Percentiles rank a stretch among this genome's conserved stretches.
These are phyloP conservation scores for Boletellus dicymbophilus DNA, from an alignment of 1,284 basidiomycete genomes.

Conservation along the genomic window DNA sequence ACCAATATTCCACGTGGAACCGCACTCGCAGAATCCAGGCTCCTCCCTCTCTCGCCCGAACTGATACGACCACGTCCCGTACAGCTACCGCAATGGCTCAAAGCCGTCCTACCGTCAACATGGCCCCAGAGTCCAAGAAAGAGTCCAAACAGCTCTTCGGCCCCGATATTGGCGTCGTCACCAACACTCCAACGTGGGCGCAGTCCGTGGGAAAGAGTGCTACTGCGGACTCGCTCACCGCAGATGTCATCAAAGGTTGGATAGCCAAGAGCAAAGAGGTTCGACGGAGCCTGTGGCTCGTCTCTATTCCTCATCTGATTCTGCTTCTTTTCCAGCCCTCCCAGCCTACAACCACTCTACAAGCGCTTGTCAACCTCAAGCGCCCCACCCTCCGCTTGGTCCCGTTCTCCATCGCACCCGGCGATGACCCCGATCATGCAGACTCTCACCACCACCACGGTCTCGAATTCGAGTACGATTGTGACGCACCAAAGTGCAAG, in stretches of 20 bases:
- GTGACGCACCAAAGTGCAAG: constrained; percentile 79
- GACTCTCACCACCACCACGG: constrained; percentile 64
- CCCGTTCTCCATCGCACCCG: constrained; percentile 54
- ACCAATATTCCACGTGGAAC: constrained; percentile 56
- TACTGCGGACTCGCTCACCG: constrained; percentile 30
- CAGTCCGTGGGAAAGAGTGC: constrained; percentile 32
- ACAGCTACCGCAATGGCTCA: constrained; percentile 49
- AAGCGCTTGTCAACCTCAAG: constrained; percentile 90
- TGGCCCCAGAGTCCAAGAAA: constrained; percentile 33
- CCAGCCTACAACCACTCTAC: constrained; percentile 86
- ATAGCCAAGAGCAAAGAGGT: constrained; percentile 86
- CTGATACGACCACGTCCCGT: constrained; percentile 46
- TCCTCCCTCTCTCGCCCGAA: constrained; percentile 50
- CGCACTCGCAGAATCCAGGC: constrained; percentile 51
- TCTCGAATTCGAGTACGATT: constrained; percentile 88
- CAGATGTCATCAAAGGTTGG: constrained; percentile 69
- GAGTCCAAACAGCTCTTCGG: constrained; percentile 61
- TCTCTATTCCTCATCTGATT: background rate
- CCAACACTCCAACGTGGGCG: constrained; percentile 46
- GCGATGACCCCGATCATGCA: constrained; percentile 41
- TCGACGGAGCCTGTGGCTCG: background rate
- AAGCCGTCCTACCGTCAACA: constrained; percentile 39
- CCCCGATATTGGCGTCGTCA: constrained; percentile 62
- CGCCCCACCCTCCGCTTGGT: constrained; percentile 76
- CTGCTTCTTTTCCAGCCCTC: constrained; percentile 54